Conservation (phyloP, 495 filamentous ascomycete genomes). For the Pseudotulostoma volvatum region DNA sequence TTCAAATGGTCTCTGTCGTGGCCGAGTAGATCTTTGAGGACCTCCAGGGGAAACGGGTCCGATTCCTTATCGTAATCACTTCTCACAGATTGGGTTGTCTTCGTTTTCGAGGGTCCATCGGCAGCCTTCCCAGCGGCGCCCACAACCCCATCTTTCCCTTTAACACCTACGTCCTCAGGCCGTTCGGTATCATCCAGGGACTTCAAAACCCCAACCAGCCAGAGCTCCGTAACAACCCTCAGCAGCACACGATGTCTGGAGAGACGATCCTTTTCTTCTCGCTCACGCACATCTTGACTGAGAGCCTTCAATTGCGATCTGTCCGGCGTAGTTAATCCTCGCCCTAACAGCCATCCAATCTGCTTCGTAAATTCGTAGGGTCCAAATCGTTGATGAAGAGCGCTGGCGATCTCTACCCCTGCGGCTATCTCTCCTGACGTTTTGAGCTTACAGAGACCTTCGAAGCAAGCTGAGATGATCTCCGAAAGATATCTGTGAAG, state of each 20-base stretch:
- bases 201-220: conserved; percentile 76
- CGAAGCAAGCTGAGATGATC: conserved; percentile 94
- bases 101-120: conserved; percentile 35
- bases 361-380: conserved; percentile 79
- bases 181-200: conserved; percentile 79
- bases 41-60: conserved; percentile 89
- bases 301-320: conserved; percentile 69
- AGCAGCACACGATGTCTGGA: conserved; percentile 73
- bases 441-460: conserved; percentile 85
- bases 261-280: conserved; percentile 89
- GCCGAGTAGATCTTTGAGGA: conserved; percentile 86
- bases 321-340: conserved; percentile 82
- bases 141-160: conserved; percentile 42
- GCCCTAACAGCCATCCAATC: conserved; percentile 83
- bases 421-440: conserved; percentile 77
- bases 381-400: conserved; percentile 90
- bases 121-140: conserved; percentile 33
- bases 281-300: conserved; percentile 65
- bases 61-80: conserved; percentile 29
- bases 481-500: conserved; percentile 96
- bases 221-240: conserved; percentile 84
- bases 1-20: conserved; percentile 88
- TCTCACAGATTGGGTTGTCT: conserved; percentile 14
- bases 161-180: conserved; percentile 64
- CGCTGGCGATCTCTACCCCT: conserved; percentile 82